These are phyloP conservation scores for Globisporangium camurandrum DNA, from an alignment of 352 stramenopile genomes.

Conservation along the genomic window DNA sequence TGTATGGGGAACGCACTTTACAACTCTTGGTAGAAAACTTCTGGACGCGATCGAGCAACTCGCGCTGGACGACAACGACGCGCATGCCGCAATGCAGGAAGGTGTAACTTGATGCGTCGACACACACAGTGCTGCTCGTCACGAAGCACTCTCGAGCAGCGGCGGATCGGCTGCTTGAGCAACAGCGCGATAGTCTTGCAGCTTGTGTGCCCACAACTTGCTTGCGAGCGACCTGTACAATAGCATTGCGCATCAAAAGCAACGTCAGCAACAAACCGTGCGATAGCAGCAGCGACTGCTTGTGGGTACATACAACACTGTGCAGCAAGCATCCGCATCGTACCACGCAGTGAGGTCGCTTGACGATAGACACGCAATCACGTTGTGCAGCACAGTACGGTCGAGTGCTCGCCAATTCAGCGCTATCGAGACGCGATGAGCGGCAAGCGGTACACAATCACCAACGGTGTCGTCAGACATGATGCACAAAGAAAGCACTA, in stretches of 20 bases:
- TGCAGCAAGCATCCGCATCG: conserved; percentile 4
- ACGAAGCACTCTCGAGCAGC: not conserved
- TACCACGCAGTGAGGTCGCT: conserved; percentile 32
- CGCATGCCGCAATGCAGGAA: not conserved
- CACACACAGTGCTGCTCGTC: not conserved
- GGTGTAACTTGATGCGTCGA: not conserved
- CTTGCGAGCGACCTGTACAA: conserved; percentile 34
- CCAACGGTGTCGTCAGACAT: too few species aligned
- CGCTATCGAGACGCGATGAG: conserved; percentile 14
- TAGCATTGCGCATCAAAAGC: too few species aligned
- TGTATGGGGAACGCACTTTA: too few species aligned
- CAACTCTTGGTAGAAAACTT: conserved; percentile 25
- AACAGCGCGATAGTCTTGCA: conserved; percentile 16
- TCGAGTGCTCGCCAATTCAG: conserved; percentile 46
- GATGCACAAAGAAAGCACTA: not conserved
- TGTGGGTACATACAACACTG: not conserved
- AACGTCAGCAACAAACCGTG: too few species aligned
- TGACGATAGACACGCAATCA: conserved; percentile 21
- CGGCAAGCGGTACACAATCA: too few species aligned
- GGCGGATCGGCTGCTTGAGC: not conserved
- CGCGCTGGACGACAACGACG: conserved; percentile 10
- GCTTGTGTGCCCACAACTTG: conserved; percentile 31
- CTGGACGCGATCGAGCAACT: conserved; percentile 37
- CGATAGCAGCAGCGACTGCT: too few species aligned
- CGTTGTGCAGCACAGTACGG: conserved; percentile 17